Evolutionary conservation across 805 yeast species (phyloP).

Genomic region (Wickerhamiella occidentalis): DNA sequence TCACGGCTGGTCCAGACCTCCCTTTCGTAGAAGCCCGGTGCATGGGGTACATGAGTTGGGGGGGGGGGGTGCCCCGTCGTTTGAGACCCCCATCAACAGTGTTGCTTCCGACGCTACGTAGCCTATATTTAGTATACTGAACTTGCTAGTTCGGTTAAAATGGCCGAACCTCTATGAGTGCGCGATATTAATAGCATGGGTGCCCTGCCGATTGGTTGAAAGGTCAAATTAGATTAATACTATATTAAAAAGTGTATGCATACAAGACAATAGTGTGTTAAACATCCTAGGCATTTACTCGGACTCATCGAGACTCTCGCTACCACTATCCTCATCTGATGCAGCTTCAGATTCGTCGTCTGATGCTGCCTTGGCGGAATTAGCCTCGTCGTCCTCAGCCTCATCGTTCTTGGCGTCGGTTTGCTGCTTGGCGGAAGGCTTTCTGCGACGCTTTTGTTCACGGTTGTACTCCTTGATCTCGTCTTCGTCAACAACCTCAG

Average conservation of each 20-base stretch:
- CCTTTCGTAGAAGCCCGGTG: too few species aligned
- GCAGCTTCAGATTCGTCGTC: background rate
- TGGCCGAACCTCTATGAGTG: too few species aligned
- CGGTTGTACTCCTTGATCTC: slow-evolving; percentile 52
- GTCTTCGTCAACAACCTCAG: slow-evolving; percentile 72
- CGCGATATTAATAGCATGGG: too few species aligned
- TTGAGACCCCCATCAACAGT: too few species aligned
- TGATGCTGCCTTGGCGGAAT: background rate
- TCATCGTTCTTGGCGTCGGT: background rate
- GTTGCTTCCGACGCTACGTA: too few species aligned
- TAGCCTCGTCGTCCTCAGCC: background rate
- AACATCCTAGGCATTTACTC: background rate
- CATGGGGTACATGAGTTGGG: too few species aligned
- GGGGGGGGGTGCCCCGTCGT: too few species aligned
- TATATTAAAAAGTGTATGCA: background rate
- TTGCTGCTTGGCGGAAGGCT: background rate
- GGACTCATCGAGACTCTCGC: slow-evolving; percentile 7
- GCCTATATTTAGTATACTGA: too few species aligned
- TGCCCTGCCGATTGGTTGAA: too few species aligned
- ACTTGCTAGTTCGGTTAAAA: too few species aligned
- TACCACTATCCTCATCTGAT: background rate
- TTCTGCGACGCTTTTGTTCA: slow-evolving; percentile 29
- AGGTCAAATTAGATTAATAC: background rate
- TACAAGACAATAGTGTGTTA: background rate
- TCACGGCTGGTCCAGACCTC: too few species aligned